Base-by-base conservation (phyloP, 1,139 yeast genomes). In the Suhomyces bokatorum region DNA sequence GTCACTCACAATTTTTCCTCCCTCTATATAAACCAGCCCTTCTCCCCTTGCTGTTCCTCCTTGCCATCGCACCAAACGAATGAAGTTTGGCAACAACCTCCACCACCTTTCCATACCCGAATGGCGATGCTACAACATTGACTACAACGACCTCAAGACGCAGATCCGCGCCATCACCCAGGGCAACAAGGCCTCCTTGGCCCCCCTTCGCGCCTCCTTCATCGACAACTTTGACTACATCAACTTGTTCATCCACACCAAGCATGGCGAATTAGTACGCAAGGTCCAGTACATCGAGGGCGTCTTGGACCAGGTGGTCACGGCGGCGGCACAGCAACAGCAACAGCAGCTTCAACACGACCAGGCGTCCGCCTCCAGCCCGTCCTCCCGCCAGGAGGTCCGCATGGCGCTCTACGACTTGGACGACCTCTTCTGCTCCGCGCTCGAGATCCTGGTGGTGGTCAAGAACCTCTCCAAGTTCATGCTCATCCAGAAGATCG, bases 71-170 rank as follows among this genome's bases (percentile, higher is more conserved):
- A 13, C 38, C 38, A 35, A 35, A 27, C 38, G 26, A 27, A 90
- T 90, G 98, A 91, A 89, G 68, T 90, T 89, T 66, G 97, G 97
- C 45, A 74, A 80, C 35, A 90, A 86, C 61, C 74, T 91, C 31
- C 71, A 78, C 42, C 81, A 79, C 52, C 75, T 89, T 55, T 86
- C 96, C 9, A 85, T 88, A 32, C 91, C 95, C 2, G 95, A 88
- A 67, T 91, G 97, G 97, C 79, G 79, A 57, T 78, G 81, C 51
- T 85, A 87, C 65, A 88, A 90, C 63, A 73, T 91, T 35, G 91
- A 88, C 60, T 91, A 91, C 63, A 85, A 87, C 54, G 87, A 83
- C 43, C 66, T 90, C 50, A 89, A 89, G 63, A 64, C 67, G 4
- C 72, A 78, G 38, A 85, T 87, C 47, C 77, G 81, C 55, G 56